These are phyloP conservation scores for Aspergillus arachidicola DNA, from an alignment of 2,329 filamentous ascomycete genomes.

Conservation along the genomic window DNA sequence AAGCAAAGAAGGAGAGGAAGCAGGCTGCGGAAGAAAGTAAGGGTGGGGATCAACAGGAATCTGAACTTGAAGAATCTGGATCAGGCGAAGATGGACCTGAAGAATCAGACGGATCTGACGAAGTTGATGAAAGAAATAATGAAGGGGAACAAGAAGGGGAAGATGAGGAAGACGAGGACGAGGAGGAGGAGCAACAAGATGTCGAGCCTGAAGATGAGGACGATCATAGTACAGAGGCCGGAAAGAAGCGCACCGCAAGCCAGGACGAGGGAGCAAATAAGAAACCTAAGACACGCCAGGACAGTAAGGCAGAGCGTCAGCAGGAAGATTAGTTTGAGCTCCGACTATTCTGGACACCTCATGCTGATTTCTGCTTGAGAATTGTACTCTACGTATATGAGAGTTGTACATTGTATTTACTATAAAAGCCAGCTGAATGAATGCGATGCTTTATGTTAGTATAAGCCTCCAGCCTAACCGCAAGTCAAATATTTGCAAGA, in stretches of 20 bases:
- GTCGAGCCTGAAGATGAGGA: not conserved
- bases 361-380: not conserved
- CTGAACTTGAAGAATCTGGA: conserved; percentile 2
- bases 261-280: not conserved
- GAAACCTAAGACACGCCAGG: not conserved
- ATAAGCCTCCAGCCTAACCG: too few species aligned
- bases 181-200: too few species aligned
- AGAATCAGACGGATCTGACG: not conserved
- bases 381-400: not conserved
- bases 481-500: too few species aligned
- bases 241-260: not conserved
- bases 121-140: not conserved
- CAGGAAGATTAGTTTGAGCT: conserved; percentile 3
- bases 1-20: conserved; percentile 44
- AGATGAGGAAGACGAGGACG: not conserved
- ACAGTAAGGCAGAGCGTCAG: not conserved
- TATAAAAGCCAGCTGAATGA: too few species aligned
- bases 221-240: not conserved
- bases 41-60: conserved; percentile 24
- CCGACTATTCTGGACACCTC: not conserved
- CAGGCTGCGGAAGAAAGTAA: conserved; percentile 37
- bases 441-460: too few species aligned
- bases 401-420: not conserved
- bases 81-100: not conserved
- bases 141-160: not conserved